These are phyloP conservation scores for Mycena sanguinolenta DNA, from an alignment of 768 basidiomycete species.

Conservation along the genomic window DNA sequence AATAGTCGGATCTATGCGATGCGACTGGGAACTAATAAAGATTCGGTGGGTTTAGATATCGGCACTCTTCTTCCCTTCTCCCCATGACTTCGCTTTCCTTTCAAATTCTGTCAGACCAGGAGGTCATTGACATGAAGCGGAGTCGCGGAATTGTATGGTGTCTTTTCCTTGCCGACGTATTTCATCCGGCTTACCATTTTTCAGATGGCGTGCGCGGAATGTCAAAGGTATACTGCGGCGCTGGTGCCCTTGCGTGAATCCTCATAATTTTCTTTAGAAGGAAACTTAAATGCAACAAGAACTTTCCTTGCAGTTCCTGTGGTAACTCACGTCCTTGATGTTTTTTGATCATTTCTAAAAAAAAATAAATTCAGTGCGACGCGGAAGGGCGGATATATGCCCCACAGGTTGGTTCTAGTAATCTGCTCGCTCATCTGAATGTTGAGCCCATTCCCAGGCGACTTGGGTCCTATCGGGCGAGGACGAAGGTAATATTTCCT, in stretches of 20 bases:
- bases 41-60: too few species aligned
- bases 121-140: constrained; percentile 7
- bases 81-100: constrained; percentile 3
- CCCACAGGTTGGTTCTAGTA: neutral
- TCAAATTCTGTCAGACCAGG: constrained; percentile 2
- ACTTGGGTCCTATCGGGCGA: neutral
- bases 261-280: neutral
- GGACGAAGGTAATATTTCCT: neutral
- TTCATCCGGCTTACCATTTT: too few species aligned
- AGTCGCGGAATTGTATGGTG: neutral
- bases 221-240: neutral
- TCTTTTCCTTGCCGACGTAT: neutral
- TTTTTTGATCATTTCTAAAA: neutral
- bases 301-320: neutral
- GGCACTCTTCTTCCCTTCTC: neutral
- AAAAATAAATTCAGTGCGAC: neutral
- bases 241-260: neutral
- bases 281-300: constrained; percentile 15
- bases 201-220: constrained; percentile 5
- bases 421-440: neutral
- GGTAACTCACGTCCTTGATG: neutral
- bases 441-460: neutral
- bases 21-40: too few species aligned
- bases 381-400: neutral
- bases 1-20: too few species aligned